phyloP scores from a whole-genome alignment of 2,329 filamentous ascomycete species.

The Trichoderma koningii region DNA sequence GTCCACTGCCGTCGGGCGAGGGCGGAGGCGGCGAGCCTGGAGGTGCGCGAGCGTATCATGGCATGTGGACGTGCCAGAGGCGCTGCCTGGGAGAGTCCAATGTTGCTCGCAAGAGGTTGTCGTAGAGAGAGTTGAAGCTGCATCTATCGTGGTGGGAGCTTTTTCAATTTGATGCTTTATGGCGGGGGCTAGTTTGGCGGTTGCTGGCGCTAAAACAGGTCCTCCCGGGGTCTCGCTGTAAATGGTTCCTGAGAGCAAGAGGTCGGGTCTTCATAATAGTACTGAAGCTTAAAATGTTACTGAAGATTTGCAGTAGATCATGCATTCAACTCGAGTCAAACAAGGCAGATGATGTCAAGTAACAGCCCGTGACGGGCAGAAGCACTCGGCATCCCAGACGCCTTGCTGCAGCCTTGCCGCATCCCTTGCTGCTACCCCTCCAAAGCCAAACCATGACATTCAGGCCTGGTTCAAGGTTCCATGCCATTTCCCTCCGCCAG shows the following conservation, averaged over 20 bases:
- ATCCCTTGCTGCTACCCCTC: too few species aligned
- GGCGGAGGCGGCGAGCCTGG: constrained; percentile 30
- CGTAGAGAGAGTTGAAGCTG: neutral
- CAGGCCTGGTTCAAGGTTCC: too few species aligned
- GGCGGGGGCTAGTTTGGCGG: neutral
- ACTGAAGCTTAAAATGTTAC: neutral
- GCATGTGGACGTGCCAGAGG: constrained; percentile 22
- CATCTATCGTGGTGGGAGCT: neutral
- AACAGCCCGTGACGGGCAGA: too few species aligned
- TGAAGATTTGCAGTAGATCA: too few species aligned
- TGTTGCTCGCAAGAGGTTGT: neutral
- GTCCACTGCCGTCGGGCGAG: constrained; percentile 37
- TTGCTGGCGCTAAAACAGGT: constrained; percentile 4
- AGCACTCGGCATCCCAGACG: too few species aligned
- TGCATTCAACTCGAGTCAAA: too few species aligned
- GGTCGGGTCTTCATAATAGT: neutral
- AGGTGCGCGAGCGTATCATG: constrained; percentile 39
- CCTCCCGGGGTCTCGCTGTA: constrained; percentile 8
- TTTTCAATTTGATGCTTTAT: neutral
- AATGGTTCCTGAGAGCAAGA: neutral
- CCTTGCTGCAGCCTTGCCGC: neutral
- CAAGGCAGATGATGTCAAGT: too few species aligned
- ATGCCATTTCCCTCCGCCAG: neutral
- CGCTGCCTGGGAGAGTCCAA: neutral
- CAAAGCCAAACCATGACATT: too few species aligned